Percentiles rank a stretch among this genome's conserved stretches.
phyloP scores from a whole-genome alignment of 805 yeast species.

The Scheffersomyces lignosus region DNA sequence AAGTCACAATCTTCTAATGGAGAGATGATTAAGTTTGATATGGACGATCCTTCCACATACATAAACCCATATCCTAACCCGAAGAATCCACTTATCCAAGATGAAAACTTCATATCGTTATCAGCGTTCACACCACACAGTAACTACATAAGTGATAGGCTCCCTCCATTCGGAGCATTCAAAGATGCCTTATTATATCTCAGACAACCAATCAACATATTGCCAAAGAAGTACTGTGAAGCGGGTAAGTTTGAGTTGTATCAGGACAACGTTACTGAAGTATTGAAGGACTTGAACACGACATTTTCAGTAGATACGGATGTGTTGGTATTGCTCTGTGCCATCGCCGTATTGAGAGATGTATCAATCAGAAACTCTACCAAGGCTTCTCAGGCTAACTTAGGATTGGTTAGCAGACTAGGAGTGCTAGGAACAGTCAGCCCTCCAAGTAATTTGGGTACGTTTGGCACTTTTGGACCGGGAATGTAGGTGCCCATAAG shows the following conservation, averaged over 20 bases:
- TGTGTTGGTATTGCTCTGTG: constrained; percentile 29
- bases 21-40: background rate
- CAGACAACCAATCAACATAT: constrained; percentile 3
- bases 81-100: constrained; percentile 20
- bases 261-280: constrained; percentile 22
- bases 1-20: background rate
- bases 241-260: constrained; percentile 35
- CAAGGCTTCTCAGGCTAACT: constrained; percentile 12
- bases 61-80: constrained; percentile 35
- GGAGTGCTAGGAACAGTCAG: constrained; percentile 1
- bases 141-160: constrained; percentile 24
- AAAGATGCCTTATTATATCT: constrained; percentile 27
- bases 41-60: constrained; percentile 9
- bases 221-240: constrained; percentile 39
- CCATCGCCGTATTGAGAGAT: constrained; percentile 34
- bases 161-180: constrained; percentile 42
- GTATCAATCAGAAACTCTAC: constrained; percentile 24
- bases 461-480: no score
- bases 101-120: constrained; percentile 8
- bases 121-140: constrained; percentile 6
- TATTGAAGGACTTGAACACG: constrained; percentile 17
- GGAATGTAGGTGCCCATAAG: no score
- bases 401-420: background rate
- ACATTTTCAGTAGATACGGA: constrained; percentile 35
- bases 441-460: no score